phyloP scores from a whole-genome alignment of 192 early-diverging fungal genomes.

The Linnemannia zychae region DNA sequence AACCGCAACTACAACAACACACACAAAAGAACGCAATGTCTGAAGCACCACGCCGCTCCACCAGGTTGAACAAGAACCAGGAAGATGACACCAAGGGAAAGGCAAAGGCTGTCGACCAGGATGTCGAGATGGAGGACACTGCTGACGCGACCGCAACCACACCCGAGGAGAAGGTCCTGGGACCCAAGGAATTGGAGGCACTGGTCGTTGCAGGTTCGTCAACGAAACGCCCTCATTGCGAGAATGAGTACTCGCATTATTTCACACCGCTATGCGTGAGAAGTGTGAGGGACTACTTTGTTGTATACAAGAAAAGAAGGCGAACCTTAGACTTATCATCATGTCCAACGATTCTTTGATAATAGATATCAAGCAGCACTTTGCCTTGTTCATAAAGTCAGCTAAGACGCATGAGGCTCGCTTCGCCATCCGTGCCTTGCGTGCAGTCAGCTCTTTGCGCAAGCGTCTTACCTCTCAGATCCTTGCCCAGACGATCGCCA shows the following conservation, averaged over 20 bases:
- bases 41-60: conserved; percentile 56
- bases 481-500: conserved; percentile 71
- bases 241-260: too few relatives aligned
- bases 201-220: conserved; percentile 47
- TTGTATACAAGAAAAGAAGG: too few relatives aligned
- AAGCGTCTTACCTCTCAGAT: conserved; percentile 79
- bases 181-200: conserved; percentile 47
- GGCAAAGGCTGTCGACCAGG: conserved; percentile 50
- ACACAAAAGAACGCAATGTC: conserved; percentile 24
- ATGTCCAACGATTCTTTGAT: neutral
- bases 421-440: conserved; percentile 89
- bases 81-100: conserved; percentile 51
- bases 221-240: neutral
- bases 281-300: neutral
- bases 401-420: conserved; percentile 88
- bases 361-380: conserved; percentile 90
- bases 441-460: conserved; percentile 84
- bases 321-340: neutral
- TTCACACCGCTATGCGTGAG: neutral
- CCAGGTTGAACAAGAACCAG: conserved; percentile 52
- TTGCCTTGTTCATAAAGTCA: conserved; percentile 85
- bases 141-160: conserved; percentile 9
- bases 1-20: neutral
- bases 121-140: conserved; percentile 50
- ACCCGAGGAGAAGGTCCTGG: conserved; percentile 45